Evolutionary conservation across 768 basidiomycete genomes (phyloP).

Genomic region (Steccherinum ochraceum): DNA sequence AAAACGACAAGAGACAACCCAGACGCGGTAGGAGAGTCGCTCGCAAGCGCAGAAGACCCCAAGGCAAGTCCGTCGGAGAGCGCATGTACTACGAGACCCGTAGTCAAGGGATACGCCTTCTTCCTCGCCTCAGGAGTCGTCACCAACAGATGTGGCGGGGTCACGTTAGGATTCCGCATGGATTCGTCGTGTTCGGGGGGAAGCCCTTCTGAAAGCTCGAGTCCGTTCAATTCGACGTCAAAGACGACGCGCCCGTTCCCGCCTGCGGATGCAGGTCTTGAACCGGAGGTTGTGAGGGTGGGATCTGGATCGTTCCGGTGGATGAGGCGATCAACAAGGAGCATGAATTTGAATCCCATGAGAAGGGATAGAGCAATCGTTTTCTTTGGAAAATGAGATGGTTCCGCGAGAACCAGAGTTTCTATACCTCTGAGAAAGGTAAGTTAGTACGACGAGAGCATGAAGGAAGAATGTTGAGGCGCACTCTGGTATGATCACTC

Average conservation of each 20-base stretch:
- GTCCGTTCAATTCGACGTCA: conserved; percentile 57
- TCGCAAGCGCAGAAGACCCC: conserved; percentile 63
- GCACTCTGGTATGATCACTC: conserved; percentile 91
- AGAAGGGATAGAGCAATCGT: conserved; percentile 60
- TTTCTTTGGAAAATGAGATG: conserved; percentile 39
- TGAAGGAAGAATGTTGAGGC: conserved; percentile 25
- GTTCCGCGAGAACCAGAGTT: conserved; percentile 32
- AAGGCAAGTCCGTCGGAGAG: conserved; percentile 90
- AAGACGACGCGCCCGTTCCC: conserved; percentile 35
- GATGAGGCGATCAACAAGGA: conserved; percentile 60
- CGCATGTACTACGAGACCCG: conserved; percentile 84
- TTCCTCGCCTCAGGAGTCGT: conserved; percentile 21
- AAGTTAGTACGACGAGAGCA: not conserved
- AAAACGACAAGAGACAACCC: conserved; percentile 81
- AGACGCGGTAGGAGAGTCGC: conserved; percentile 17
- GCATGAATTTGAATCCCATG: conserved; percentile 56
- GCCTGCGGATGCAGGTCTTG: conserved; percentile 13
- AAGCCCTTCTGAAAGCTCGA: conserved; percentile 37
- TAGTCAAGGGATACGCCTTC: conserved; percentile 64
- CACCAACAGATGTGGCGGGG: not conserved
- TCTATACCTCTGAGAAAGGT: conserved; percentile 61
- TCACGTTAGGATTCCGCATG: conserved; percentile 4
- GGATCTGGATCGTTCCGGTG: conserved; percentile 37
- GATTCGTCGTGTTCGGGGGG: not conserved
- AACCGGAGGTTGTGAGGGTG: conserved; percentile 17